Base-by-base conservation (phyloP, 495 filamentous ascomycete species). In the Neurospora pannonica region DNA sequence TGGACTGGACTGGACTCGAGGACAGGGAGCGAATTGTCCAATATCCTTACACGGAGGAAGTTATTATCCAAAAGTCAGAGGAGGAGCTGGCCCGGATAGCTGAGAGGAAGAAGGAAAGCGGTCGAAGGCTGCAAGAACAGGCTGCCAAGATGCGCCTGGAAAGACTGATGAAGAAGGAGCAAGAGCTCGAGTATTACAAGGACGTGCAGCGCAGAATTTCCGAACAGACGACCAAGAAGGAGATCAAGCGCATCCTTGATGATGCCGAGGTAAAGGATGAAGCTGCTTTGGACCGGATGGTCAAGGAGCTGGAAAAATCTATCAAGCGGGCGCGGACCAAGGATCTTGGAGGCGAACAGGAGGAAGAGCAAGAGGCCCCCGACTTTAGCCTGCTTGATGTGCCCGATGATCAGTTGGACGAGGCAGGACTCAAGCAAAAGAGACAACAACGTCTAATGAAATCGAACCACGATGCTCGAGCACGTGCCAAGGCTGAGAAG, bases 131-230 rank as follows among this genome's bases (percentile, higher is more conserved):
- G 24, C 96, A 99, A 79, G 96, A 97, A 77, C 96, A 99, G 79
- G 97, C 96, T 0, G 95, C 96, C 4, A 98, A 97, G 80, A 97
- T 97, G 92, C 89, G 96, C 21, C 83, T 99, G 6, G 97, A 99
- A 62, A 94, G 97, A 81, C 85, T 99, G 31, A 93, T 98, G 78
- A 92, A 92, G 77, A 98, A 98, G 82, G 96, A 99, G 82, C 90
- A 97, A 80, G 95, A 98, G 78, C 83, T 98, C 17, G 95, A 97
- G 73, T 98, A 97, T 80, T 97, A 94, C 85, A 93, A 93, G 78
- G 88, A 94, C 71, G 84, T 99, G 5, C 92, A 94, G 73, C 80
- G 83, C 19, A 88, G 87, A 21, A 82, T 97, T 9, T 82, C 79
- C 31, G 87, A 89, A 39, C 86, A 89, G 28, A 67, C 54, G 54